These are phyloP conservation scores for Elsinoe ampelina DNA, from an alignment of 2,329 filamentous ascomycete genomes.

Conservation along the genomic window DNA sequence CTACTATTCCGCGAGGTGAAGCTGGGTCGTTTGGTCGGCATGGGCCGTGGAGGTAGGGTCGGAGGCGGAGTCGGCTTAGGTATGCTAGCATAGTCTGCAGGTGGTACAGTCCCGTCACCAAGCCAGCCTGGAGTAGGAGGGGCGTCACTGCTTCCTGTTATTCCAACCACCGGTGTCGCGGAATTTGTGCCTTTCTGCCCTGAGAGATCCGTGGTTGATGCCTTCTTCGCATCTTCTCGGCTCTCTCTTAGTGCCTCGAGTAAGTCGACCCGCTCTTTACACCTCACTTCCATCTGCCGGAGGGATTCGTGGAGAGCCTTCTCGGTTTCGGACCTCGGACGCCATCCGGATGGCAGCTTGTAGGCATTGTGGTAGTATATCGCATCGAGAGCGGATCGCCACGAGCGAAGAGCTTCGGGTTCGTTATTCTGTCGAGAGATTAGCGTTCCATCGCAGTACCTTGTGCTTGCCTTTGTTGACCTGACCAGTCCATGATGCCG, in stretches of 20 bases:
- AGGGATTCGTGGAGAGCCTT: slow-evolving; percentile 72
- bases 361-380: slow-evolving; percentile 81
- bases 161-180: neutral
- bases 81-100: slow-evolving; percentile 70
- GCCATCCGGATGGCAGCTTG: slow-evolving; percentile 58
- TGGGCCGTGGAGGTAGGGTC: slow-evolving; percentile 22
- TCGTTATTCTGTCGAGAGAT: slow-evolving; percentile 63
- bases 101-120: slow-evolving; percentile 71
- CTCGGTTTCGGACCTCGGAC: slow-evolving; percentile 71
- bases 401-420: slow-evolving; percentile 78
- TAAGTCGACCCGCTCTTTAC: slow-evolving; percentile 84
- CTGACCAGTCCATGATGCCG: too few relatives aligned
- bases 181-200: slow-evolving; percentile 12
- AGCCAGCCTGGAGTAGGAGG: slow-evolving; percentile 50
- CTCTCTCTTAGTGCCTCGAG: slow-evolving; percentile 69
- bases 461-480: too few relatives aligned
- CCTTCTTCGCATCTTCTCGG: slow-evolving; percentile 43
- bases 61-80: slow-evolving; percentile 56
- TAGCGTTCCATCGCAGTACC: neutral
- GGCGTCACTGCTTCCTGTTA: slow-evolving; percentile 3
- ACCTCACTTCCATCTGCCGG: slow-evolving; percentile 75
- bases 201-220: slow-evolving; percentile 21
- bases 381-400: slow-evolving; percentile 78
- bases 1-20: slow-evolving; percentile 39
- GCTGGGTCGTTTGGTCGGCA: slow-evolving; percentile 35